Conservation (phyloP, 768 basidiomycete species). For the Lactarius deliciosus region DNA sequence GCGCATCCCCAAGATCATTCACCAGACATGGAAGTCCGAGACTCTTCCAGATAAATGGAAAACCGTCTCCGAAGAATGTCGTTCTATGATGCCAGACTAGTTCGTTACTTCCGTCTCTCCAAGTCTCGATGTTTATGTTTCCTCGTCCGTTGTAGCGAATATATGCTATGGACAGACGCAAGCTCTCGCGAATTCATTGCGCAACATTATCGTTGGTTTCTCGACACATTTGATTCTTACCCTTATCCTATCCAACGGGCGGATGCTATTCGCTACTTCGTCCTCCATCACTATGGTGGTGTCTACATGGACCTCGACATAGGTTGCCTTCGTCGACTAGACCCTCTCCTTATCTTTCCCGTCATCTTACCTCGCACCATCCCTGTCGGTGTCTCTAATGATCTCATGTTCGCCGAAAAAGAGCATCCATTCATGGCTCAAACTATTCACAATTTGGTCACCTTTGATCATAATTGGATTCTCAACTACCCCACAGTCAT, state of each 20-base stretch:
- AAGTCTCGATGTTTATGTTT: constrained; percentile 4
- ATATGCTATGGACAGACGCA: constrained; percentile 97
- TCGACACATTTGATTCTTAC: constrained; percentile 92
- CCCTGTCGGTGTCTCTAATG: constrained; percentile 96
- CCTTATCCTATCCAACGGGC: constrained; percentile 91
- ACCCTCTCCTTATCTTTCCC: constrained; percentile 81
- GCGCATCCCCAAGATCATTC: constrained; percentile 86
- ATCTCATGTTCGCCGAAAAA: constrained; percentile 90
- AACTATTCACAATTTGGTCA: constrained; percentile 86
- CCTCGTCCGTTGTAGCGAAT: constrained; percentile 59
- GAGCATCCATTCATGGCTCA: constrained; percentile 87
- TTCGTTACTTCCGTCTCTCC: constrained; percentile 45
- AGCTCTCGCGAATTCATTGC: constrained; percentile 88
- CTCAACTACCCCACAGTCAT: constrained; percentile 99
- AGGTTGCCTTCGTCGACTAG: constrained; percentile 83
- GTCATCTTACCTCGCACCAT: constrained; percentile 94
- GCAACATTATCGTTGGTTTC: constrained; percentile 85
- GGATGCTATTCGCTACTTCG: constrained; percentile 97
- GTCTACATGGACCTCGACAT: constrained; percentile 97
- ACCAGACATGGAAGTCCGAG: constrained; percentile 98
- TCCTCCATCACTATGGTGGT: constrained; percentile 93
- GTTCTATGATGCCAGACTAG: constrained; percentile 96
- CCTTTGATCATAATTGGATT: constrained; percentile 91
- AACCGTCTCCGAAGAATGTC: constrained; percentile 76
- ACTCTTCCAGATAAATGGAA: constrained; percentile 81